Conservation (phyloP, 2,329 filamentous ascomycete species). For the Clarireedia homoeocarpa region DNA sequence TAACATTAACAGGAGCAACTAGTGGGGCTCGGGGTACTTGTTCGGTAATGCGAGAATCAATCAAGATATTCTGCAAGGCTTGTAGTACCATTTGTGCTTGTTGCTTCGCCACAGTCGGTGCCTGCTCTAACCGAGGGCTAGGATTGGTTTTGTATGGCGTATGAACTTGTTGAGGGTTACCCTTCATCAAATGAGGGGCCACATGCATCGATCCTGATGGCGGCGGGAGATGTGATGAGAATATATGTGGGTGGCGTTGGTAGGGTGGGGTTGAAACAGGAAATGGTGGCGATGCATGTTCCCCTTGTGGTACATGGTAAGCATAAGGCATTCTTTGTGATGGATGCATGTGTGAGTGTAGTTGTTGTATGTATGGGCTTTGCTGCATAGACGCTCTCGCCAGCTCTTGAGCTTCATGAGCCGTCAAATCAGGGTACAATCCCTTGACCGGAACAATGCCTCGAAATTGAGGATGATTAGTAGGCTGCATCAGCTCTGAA, state of each 20-base stretch:
- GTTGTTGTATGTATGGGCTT: constrained; percentile 39
- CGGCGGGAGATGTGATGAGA: constrained; percentile 32
- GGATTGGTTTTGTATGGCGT: constrained; percentile 30
- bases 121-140: constrained; percentile 34
- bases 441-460: constrained; percentile 83
- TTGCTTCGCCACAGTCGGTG: constrained; percentile 29
- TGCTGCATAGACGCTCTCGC: constrained; percentile 62
- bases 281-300: constrained; percentile 48
- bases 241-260: constrained; percentile 31
- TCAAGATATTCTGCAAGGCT: constrained; percentile 20
- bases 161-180: constrained; percentile 10
- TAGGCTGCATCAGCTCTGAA: constrained; percentile 70
- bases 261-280: constrained; percentile 47
- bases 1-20: constrained; percentile 18
- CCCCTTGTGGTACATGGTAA: constrained; percentile 32
- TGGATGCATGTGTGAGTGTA: too few relatives aligned
- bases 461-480: constrained; percentile 69
- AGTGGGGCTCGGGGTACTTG: constrained; percentile 2
- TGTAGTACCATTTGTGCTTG: constrained; percentile 26
- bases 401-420: constrained; percentile 78
- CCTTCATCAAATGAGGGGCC: constrained; percentile 21
- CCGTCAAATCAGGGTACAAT: constrained; percentile 93
- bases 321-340: constrained; percentile 32
- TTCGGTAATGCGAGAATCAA: constrained; percentile 19
- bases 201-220: constrained; percentile 27